Evolutionary conservation across 108 stramenopile species (phyloP).

Genomic region (Skeletonema tropicum): DNA sequence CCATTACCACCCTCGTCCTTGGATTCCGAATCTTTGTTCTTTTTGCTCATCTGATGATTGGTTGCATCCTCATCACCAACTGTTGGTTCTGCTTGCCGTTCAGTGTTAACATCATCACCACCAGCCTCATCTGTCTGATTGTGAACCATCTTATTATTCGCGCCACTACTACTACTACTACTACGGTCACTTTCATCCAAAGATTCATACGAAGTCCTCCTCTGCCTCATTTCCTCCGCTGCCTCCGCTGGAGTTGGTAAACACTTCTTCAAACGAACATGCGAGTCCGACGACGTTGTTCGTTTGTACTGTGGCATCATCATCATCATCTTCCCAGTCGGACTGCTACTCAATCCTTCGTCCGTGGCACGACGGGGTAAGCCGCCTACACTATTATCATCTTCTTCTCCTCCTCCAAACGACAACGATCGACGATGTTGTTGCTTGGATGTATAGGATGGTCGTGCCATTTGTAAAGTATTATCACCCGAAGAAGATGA

Average conservation of each 20-base stretch:
- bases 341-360: not conserved
- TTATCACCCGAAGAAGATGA: not conserved
- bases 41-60: not conserved
- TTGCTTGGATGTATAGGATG: not conserved
- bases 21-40: not conserved
- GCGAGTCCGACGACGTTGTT: not conserved
- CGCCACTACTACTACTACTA: not conserved
- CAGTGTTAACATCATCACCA: not conserved
- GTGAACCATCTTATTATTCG: not conserved
- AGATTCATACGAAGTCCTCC: conserved; percentile 26
- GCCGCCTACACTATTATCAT: not conserved
- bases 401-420: not conserved
- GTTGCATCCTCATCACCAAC: not conserved
- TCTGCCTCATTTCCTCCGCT: conserved; percentile 3
- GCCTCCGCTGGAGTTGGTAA: conserved; percentile 33
- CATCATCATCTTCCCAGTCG: not conserved
- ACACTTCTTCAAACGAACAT: not conserved
- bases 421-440: not conserved
- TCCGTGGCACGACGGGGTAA: not conserved
- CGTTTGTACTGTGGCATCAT: not conserved
- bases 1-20: not conserved
- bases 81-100: not conserved
- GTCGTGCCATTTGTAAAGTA: not conserved
- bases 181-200: conserved; percentile 15
- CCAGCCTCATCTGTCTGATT: not conserved